Evolutionary conservation across 805 yeast species (phyloP).

Genomic region (Kregervanrija pseudodelftensis): DNA sequence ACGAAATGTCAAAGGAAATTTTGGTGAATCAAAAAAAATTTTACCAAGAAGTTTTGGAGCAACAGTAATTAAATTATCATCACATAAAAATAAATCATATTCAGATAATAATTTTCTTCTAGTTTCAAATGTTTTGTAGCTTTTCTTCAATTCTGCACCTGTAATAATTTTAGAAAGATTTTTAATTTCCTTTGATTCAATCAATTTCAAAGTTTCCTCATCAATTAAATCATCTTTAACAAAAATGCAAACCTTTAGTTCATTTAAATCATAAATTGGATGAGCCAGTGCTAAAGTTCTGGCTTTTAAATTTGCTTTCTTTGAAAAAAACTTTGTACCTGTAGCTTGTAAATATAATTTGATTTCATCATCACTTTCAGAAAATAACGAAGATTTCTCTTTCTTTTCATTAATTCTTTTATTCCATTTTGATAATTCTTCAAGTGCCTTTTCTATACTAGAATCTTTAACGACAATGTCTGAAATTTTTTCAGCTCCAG

Average conservation of each 20-base stretch:
- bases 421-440: conserved; percentile 59
- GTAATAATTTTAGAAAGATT: conserved; percentile 53
- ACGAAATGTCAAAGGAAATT: conserved; percentile 63
- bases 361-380: conserved; percentile 48
- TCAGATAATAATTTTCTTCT: conserved; percentile 65
- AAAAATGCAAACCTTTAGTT: conserved; percentile 49
- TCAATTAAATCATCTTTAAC: conserved; percentile 55
- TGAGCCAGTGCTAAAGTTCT: conserved; percentile 40
- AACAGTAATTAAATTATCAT: conserved; percentile 71
- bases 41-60: conserved; percentile 83
- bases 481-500: conserved; percentile 4
- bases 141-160: conserved; percentile 69
- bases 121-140: conserved; percentile 82
- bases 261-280: conserved; percentile 37
- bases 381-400: conserved; percentile 42
- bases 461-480: conserved; percentile 14
- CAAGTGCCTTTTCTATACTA: conserved; percentile 42
- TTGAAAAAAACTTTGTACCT: conserved; percentile 56
- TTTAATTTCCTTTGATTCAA: conserved; percentile 41
- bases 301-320: conserved; percentile 53
- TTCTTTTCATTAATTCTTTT: conserved; percentile 24
- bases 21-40: conserved; percentile 54
- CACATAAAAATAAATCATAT: conserved; percentile 76
- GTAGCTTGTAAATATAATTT: conserved; percentile 55
- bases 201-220: conserved; percentile 35